Evolutionary conservation across 345 rosid species (phyloP), one percentile per base, ranked within the genome.

Genomic region (Laguncularia racemosa): DNA sequence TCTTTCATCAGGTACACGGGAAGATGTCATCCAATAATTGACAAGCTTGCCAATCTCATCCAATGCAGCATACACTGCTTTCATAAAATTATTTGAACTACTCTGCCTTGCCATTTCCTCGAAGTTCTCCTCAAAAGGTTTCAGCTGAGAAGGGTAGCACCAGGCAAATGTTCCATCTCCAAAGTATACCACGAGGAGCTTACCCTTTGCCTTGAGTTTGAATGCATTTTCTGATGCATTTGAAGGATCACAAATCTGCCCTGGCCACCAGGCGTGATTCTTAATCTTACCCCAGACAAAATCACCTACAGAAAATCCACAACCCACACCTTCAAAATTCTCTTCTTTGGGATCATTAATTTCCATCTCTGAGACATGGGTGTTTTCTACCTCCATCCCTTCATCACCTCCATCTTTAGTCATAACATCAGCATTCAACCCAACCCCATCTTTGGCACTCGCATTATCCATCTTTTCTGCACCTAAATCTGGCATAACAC

Each of bases 191-290:
- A 93, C 96, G 13, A 93, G 96, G 26, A 81, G 55, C 59, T 77
- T 84, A 49, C 78, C 83, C 20, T 60, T 80, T 33, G 70, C 83
- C 57, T 73, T 81, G 3, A 72, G 60, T 80, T 79, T 85, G 52
- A 69, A 59, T 0, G 97, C 96, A 66, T 62, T 64, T 14, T 87
- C 88, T 1, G 99, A 89, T 44, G 99, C 96, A 73, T 82, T 76
- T 0, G 68, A 66, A 14, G 85, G 72, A 73, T 87, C 88, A 51
- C 85, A 85, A 44, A 93, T 57, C 86, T 82, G 88, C 26, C 97
- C 99, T 0, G 99, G 99, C 99, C 99, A 93, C 99, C 99, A 93
- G 33, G 97, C 96, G 67, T 93, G 88, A 56, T 81, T 85, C 80
- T 71, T 87, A 66, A 89, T 78, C 74, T 89, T 93, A 6, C 96